Evolutionary conservation across 2,329 filamentous ascomycete genomes (phyloP).

Genomic region (Neophaeococcomyces aloes): DNA sequence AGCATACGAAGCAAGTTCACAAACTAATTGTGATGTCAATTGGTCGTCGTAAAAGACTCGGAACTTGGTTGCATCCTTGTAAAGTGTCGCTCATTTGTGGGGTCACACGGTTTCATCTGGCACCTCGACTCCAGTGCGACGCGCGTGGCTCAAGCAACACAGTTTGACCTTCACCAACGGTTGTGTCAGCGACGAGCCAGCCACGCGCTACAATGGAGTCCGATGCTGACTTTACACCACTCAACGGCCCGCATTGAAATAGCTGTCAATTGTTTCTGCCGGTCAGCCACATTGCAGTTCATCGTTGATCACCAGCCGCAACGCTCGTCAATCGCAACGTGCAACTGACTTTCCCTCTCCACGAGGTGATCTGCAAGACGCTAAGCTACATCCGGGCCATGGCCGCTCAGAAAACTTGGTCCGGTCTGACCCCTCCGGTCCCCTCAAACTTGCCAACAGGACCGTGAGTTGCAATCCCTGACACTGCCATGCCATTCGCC

Average conservation of each 20-base stretch:
- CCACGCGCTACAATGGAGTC: no score
- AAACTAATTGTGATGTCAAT: conserved; percentile 5
- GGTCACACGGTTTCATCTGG: background rate
- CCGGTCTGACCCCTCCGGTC: no score
- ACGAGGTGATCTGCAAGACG: background rate
- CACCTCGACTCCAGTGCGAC: no score
- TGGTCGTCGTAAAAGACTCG: background rate
- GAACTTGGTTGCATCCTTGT: conserved; percentile 7
- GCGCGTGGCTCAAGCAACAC: no score
- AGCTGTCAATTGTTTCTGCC: background rate
- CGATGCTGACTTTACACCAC: no score
- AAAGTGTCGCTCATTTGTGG: background rate
- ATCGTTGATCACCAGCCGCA: conserved; percentile 5
- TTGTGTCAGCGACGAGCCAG: no score
- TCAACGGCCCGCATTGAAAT: no score
- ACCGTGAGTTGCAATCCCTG: no score
- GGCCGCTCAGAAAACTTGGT: background rate
- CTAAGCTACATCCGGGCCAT: background rate
- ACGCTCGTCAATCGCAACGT: background rate
- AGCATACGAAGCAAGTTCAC: background rate
- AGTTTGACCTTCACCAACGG: no score
- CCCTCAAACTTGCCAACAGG: no score
- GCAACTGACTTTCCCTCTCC: background rate
- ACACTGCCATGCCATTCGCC: no score
- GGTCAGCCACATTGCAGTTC: conserved; percentile 2